Conservation (phyloP, 1,139 yeast species). For the Wickerhamomyces sp. region DNA sequence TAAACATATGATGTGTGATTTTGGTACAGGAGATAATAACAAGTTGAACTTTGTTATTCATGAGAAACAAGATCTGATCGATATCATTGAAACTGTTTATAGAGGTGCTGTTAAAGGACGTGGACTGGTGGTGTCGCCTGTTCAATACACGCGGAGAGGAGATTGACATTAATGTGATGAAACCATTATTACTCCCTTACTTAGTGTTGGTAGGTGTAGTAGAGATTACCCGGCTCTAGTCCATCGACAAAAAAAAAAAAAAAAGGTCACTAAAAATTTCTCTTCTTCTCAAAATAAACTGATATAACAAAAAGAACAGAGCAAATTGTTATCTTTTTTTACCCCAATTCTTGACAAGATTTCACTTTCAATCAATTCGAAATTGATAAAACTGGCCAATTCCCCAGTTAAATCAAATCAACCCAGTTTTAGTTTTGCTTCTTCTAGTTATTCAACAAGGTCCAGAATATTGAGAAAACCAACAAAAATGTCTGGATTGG, state of each 20-base stretch:
- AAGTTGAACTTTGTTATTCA: conserved; percentile 77
- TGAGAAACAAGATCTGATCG: conserved; percentile 86
- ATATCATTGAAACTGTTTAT: conserved; percentile 82
- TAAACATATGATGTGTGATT: conserved; percentile 97
- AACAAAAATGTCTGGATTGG: conserved; percentile 30
- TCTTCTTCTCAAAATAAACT: no score
- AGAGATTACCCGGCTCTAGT: no score
- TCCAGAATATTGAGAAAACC: conserved; percentile 4
- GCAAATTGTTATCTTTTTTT: no score
- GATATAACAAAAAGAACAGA: no score
- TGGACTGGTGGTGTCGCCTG: conserved; percentile 84
- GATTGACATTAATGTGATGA: no score
- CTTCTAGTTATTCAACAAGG: neutral
- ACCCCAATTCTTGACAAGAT: no score
- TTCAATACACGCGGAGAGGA: conserved; percentile 20
- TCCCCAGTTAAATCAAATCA: neutral
- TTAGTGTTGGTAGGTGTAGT: no score
- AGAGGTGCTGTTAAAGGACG: conserved; percentile 91
- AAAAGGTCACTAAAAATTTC: no score
- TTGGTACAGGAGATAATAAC: conserved; percentile 96
- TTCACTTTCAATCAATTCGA: no score
- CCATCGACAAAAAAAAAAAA: no score
- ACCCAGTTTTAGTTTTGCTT: neutral
- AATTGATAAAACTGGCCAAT: no score
- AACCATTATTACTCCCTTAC: no score